phyloP scores from a whole-genome alignment of 306 rosid genomes.

The Quillaja saponaria region DNA sequence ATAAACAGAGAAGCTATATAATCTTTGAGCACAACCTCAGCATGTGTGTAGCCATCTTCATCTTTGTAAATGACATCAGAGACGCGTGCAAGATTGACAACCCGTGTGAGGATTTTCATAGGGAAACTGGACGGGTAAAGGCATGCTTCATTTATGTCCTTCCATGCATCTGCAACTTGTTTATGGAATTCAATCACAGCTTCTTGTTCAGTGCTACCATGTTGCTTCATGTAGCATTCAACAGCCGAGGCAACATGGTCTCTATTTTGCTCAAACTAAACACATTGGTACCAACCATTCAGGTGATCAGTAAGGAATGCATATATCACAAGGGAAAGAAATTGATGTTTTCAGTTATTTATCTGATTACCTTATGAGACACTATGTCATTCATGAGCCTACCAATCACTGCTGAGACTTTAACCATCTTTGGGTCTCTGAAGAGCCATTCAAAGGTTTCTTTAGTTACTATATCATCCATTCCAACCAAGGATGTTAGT shows the following conservation, averaged over 20 bases:
- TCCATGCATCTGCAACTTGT: conserved; percentile 29
- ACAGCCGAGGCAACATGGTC: conserved; percentile 31
- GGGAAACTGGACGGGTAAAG: background rate
- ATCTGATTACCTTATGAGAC: conserved; percentile 22
- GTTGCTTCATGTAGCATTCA: conserved; percentile 48
- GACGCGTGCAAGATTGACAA: conserved; percentile 27
- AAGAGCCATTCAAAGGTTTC: conserved; percentile 35
- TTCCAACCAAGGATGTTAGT: conserved; percentile 26
- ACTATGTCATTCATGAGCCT: conserved; percentile 46
- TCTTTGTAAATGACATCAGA: conserved; percentile 30
- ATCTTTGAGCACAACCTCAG: too few relatives aligned
- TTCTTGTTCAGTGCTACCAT: conserved; percentile 15
- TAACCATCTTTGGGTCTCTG: conserved; percentile 25
- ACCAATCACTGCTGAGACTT: conserved; percentile 17
- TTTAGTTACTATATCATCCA: conserved; percentile 16
- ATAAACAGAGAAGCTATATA: too few relatives aligned
- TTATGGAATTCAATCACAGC: background rate
- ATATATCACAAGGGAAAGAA: too few relatives aligned
- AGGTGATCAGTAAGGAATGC: too few relatives aligned
- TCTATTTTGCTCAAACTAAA: conserved; percentile 36
- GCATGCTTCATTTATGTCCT: conserved; percentile 40
- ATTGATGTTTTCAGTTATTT: too few relatives aligned
- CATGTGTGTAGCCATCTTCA: conserved; percentile 32
- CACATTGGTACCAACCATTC: too few relatives aligned
- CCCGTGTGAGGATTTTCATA: background rate